Base-by-base conservation (phyloP, 176 grass and related monocot species). In the Rhipidocladum racemiflorum region DNA sequence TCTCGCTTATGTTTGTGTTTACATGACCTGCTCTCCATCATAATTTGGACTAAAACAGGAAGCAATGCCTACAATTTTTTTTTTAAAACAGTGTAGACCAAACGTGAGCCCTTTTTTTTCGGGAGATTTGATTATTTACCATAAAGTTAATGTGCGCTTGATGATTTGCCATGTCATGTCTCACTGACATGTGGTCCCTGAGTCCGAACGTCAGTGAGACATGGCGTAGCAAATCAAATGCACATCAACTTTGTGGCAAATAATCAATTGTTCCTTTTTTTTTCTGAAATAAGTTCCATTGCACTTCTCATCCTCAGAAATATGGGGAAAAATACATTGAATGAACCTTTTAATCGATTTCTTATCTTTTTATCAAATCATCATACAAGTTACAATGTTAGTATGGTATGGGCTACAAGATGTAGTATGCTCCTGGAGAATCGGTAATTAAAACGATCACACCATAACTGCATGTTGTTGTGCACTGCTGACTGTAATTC, bases 401-500 rank as follows among this genome's bases (percentile, higher is more conserved):
- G 23, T 35, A 42, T 30, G 8, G 15, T 74, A 61, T 35, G 56
- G 21, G n/a, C 43, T 76, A 39, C 59, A 48, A 25, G 45, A 73
- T 76, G 25, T 50, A 21, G 11, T 55, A 21, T 81, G 30, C 29
- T 14, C 53, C 72, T 55, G 18, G 63, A 79, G 71, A 74, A 53
- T 61, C 17, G 17, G 30, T 73, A 28, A 71, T 14, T 38, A 44
- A 80, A 84, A 45, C 20, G 23, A 68, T n/a, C 34, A 65, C 73
- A 51, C 14, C 56, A 34, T 72, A 76, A 46, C 29, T 72, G 40
- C 55, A 80, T 18, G 60, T 25, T 71, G 60, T 44, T 59, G 16
- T 85, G 75, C 20, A 20, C 1, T 76, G 67, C 5, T 79, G 21
- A 16, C 30, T 80, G 9, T 71, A 48, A 17, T 86, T 79, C 18